These are phyloP conservation scores for Fusarium falciforme DNA, from an alignment of 2,329 filamentous ascomycete genomes.

Conservation along the genomic window DNA sequence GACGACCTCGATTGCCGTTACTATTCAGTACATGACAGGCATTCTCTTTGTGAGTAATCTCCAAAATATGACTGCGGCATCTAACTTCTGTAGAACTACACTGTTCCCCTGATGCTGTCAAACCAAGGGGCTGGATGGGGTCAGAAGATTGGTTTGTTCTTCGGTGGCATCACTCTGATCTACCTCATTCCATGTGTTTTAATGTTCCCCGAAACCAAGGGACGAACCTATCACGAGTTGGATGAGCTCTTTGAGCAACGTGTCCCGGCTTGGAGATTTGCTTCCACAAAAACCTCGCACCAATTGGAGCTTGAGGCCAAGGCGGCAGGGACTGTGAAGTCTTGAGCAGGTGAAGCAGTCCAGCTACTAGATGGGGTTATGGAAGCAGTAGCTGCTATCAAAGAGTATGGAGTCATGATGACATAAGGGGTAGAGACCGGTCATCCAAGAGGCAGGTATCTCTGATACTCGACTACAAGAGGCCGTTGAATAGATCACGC, in stretches of 20 bases:
- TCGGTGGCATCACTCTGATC: not conserved
- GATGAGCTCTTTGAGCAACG: not conserved
- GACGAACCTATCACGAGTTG: not conserved
- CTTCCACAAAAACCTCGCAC: not conserved
- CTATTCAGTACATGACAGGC: conserved; percentile 4
- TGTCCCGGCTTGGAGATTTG: not conserved
- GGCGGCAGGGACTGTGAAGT: not conserved
- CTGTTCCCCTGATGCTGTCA: not conserved
- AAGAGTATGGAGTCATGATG: not conserved
- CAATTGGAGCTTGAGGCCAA: not conserved
- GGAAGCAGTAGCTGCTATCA: not conserved
- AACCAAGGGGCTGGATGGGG: not conserved
- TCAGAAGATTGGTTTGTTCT: not conserved
- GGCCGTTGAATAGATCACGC: not conserved
- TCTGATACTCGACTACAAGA: not conserved
- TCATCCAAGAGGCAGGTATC: not conserved
- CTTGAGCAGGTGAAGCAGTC: not conserved
- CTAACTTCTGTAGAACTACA: not conserved
- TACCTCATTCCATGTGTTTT: not conserved
- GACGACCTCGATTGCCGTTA: conserved; percentile 6
- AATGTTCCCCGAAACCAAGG: not conserved
- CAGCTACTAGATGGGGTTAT: not conserved
- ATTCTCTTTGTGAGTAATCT: conserved; percentile 1
- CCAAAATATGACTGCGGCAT: not conserved
- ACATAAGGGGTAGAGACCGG: not conserved